Conservation (phyloP, 148 eudicot species). For the Rhododendron molle region DNA sequence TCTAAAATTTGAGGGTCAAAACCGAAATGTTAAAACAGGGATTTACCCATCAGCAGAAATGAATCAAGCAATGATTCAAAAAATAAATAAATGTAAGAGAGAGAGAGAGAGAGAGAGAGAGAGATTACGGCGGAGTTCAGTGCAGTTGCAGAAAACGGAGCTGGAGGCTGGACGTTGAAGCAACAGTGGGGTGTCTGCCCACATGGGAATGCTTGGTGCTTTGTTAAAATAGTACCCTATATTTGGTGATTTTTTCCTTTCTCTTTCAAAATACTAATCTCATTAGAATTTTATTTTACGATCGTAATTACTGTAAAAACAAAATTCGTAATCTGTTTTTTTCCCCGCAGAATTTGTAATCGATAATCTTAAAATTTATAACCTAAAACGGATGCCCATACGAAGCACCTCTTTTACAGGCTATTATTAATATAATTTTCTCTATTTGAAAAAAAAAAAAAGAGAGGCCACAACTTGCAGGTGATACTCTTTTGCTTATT, state of each 20-base stretch:
- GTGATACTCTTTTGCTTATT: too few species aligned
- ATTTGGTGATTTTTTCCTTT: neutral
- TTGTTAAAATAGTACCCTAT: neutral
- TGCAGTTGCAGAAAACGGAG: neutral
- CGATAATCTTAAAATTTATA: neutral
- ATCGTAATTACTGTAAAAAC: too few species aligned
- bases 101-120: neutral
- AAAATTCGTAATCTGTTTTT: too few species aligned
- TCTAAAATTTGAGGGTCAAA: neutral
- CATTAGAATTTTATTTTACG: too few species aligned
- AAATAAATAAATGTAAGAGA: too few species aligned
- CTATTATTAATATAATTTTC: too few species aligned
- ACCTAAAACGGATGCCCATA: neutral
- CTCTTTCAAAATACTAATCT: neutral
- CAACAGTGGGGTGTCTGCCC: neutral
- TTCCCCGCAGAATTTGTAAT: neutral
- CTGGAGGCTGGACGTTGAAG: neutral
- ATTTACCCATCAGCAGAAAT: neutral
- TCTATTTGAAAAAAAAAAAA: too few species aligned
- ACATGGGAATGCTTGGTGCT: too few species aligned
- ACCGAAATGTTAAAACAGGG: slow-evolving; percentile 1
- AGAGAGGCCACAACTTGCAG: too few species aligned
- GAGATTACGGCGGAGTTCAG: neutral
- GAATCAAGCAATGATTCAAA: neutral
- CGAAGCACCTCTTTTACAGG: neutral